These are phyloP conservation scores for Martiniozyma asiatica DNA, from an alignment of 1,139 yeast genomes.

Conservation along the genomic window DNA sequence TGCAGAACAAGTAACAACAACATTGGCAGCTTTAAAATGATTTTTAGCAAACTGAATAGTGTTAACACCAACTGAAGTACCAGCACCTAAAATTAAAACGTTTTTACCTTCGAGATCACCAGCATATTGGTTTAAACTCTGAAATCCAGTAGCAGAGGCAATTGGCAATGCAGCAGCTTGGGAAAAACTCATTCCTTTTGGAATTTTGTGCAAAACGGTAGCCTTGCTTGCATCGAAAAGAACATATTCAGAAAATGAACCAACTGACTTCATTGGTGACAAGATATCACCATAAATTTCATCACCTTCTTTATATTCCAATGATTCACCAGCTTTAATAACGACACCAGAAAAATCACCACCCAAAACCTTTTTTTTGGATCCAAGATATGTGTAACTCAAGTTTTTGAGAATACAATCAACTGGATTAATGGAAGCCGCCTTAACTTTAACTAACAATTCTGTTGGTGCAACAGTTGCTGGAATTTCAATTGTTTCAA, in stretches of 20 bases:
- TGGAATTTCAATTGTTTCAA: constrained; percentile 8
- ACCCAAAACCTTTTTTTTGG: constrained; percentile 45
- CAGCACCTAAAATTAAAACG: too few relatives aligned
- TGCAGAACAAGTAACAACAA: constrained; percentile 33
- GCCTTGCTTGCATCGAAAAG: constrained; percentile 27
- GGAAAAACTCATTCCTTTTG: constrained; percentile 33
- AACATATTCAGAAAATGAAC: constrained; percentile 41
- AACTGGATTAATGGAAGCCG: too few relatives aligned
- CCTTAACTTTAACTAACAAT: constrained; percentile 44
- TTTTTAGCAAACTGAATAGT: too few relatives aligned
- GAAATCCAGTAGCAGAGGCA: constrained; percentile 27
- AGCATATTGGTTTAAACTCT: constrained; percentile 19
- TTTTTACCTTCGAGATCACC: too few relatives aligned
- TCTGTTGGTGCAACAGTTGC: constrained; percentile 28
- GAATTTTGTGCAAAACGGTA: constrained; percentile 30
- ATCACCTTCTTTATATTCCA: constrained; percentile 40
- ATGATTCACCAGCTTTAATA: constrained; percentile 41
- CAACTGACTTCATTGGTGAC: constrained; percentile 31
- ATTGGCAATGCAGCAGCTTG: constrained; percentile 53
- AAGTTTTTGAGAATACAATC: constrained; percentile 31
- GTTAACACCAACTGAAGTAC: too few relatives aligned
- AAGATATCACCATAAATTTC: constrained; percentile 46
- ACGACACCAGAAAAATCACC: constrained; percentile 60
- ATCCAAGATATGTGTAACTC: constrained; percentile 22
- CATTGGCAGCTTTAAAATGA: constrained; percentile 28